Base-by-base conservation (phyloP, 345 rosid species). In the Erysimum cheiranthoides region DNA sequence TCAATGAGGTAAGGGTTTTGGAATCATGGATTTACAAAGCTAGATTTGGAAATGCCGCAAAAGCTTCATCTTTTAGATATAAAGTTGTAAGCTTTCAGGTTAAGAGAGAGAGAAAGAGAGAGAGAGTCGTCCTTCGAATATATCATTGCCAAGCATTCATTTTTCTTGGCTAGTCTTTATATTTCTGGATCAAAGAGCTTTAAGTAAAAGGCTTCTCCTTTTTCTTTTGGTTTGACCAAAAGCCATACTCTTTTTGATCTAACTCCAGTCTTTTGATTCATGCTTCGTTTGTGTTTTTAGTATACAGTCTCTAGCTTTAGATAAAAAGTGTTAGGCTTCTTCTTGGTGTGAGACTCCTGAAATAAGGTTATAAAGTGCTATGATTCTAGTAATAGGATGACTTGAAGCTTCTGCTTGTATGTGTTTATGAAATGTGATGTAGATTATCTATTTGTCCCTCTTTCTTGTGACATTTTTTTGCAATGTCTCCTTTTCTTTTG, bases 401-500 rank as follows among this genome's bases (percentile, higher is more conserved):
- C 43, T 32, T 43, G 56, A 70, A 70, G n/a, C 46, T 70, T 69
- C 31, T 42, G 30, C 8, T 68, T 54, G 42, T 31, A 59, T 58
- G 8, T 57, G 66, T n/a, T 31, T 47, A n/a, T 54, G 40, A 43
- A 14, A 42, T 45, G n/a, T 61, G 74, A 32, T 61, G 6, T 30
- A 42, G 16, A 27, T 62, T 52, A 42, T 76, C 28, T 56, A 56
- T 54, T 4, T 56, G 40, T 18, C 64, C 16, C 13, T 65, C 25
- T 4, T 39, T 27, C 49, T 70, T 70, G n/a, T 78, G 50, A 65
- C 62, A 52, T 10, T 46, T 7, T 16, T 25, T 50, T 67, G 54
- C 14, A 59, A 6, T 54, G 34, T 42, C 59, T 61, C 38, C 38
- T 79, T n/a, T 54, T 74, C n/a, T 21, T 49, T 80, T 71, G 49